Evolutionary conservation across 768 basidiomycete genomes (phyloP), one percentile per base, ranked within the genome.

Genomic region (Dentipellis fragilis): DNA sequence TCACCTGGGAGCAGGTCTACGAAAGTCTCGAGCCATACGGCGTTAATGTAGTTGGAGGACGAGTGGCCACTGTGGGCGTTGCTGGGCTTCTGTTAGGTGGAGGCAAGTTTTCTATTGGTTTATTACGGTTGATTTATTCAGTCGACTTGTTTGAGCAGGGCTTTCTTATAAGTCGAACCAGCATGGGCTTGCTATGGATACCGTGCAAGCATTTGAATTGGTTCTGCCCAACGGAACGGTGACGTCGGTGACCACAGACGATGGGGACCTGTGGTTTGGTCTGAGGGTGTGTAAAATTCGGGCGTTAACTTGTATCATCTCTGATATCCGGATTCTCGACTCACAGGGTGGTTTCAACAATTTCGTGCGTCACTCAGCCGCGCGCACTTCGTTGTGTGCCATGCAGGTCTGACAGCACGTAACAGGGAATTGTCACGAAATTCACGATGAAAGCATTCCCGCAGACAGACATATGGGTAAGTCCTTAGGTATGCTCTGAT

Each of bases 151-250:
- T 49, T 3, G 14, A 7, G 48, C 10, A 76, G 81, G 83, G 5
- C 83, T 80, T 59, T 82, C 83, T 10, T 84, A 76, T 75, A 67
- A 73, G 46, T 76, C 77, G 1, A 81, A 83, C 53, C 77, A 81
- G 49, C 70, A 74, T 57, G 82, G 84, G 10, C 58, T 85, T 51
- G 74, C 78, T 0, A 21, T 75, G 8, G 83, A 84, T 56, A 80
- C 68, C 0, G 70, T 83, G 17, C 63, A 66, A 8, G 73, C 72
- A 0, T 81, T 67, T 59, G 80, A 83, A 56, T 66, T 84, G 1
- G 81, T 81, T 0, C 68, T 76, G 54, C 80, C 82, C 0, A 72
- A 73, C 58, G 80, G 81, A 4, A 68, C 66, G 0, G 64, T 79
- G 2, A 48, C 59, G 1, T 49, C 54, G 17, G 69, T 72, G 12